Percentiles rank a stretch among this genome's conserved stretches.
These are phyloP conservation scores for Tranzscheliella williamsii DNA, from an alignment of 1,284 basidiomycete genomes.

Conservation along the genomic window DNA sequence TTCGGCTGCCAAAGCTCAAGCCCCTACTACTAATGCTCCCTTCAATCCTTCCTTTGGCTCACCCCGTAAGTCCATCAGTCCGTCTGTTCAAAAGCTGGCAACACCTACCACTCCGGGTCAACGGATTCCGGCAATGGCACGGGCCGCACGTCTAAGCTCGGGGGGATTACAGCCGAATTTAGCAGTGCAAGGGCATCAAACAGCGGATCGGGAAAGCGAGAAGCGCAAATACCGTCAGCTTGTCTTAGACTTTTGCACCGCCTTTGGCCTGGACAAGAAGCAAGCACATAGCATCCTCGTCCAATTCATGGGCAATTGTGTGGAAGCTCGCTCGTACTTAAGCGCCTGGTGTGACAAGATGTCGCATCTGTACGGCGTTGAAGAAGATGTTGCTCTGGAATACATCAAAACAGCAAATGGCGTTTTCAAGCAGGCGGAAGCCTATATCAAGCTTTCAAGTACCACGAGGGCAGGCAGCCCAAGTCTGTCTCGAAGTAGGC, in stretches of 20 bases:
- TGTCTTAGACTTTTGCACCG: slow-evolving; percentile 7
- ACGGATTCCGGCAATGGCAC: too few relatives aligned
- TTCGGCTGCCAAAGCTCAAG: too few relatives aligned
- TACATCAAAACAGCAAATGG: slow-evolving; percentile 31
- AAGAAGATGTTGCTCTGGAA: slow-evolving; percentile 14
- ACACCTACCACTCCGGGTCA: too few relatives aligned
- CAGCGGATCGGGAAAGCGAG: neutral
- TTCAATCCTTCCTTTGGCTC: too few relatives aligned
- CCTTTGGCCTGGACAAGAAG: slow-evolving; percentile 10
- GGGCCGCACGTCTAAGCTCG: too few relatives aligned
- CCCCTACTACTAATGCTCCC: too few relatives aligned
- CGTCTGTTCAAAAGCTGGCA: too few relatives aligned
- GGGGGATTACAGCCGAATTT: too few relatives aligned
- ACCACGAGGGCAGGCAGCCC: too few relatives aligned
- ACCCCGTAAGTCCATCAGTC: too few relatives aligned
- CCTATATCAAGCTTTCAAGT: slow-evolving; percentile 16
- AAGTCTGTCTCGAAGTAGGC: too few relatives aligned
- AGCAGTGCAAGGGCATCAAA: neutral
- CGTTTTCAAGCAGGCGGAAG: slow-evolving; percentile 22
- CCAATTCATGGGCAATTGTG: slow-evolving; percentile 12
- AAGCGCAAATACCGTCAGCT: slow-evolving; percentile 9
- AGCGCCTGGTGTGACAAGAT: slow-evolving; percentile 11
- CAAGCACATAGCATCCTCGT: slow-evolving; percentile 4
- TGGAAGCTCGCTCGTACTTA: slow-evolving; percentile 8
- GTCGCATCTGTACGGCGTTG: slow-evolving; percentile 9